phyloP scores from a whole-genome alignment of 1,284 basidiomycete genomes.

The Grifola frondosa region DNA sequence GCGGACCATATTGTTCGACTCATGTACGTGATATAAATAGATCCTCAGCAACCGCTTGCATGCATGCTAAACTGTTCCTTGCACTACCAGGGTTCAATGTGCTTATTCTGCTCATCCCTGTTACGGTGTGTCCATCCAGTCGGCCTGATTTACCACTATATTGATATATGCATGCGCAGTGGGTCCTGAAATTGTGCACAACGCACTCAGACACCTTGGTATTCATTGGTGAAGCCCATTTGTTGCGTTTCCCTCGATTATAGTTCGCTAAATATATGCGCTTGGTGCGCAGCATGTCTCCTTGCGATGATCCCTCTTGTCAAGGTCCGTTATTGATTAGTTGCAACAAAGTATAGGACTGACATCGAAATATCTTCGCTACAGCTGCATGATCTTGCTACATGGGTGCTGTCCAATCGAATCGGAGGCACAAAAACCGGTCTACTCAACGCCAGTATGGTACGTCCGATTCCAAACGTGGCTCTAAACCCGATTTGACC shows the following conservation, averaged over 20 bases:
- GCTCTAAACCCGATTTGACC: constrained; percentile 8
- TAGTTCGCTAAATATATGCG: background rate
- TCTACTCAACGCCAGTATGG: constrained; percentile 81
- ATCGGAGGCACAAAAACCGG: constrained; percentile 79
- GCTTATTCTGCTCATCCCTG: constrained; percentile 56
- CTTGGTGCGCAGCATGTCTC: constrained; percentile 50
- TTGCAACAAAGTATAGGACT: background rate
- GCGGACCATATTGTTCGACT: constrained; percentile 52
- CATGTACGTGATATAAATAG: constrained; percentile 44
- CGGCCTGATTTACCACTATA: too few relatives aligned
- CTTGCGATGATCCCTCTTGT: constrained; percentile 72
- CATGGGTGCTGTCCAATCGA: constrained; percentile 70
- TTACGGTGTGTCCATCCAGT: constrained; percentile 50
- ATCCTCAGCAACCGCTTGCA: background rate
- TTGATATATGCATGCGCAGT: constrained; percentile 45
- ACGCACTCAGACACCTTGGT: constrained; percentile 57
- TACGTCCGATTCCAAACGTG: constrained; percentile 25
- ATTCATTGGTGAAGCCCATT: constrained; percentile 57
- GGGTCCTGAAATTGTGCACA: constrained; percentile 58
- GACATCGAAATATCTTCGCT: background rate
- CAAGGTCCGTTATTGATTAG: constrained; percentile 43
- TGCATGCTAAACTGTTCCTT: constrained; percentile 1
- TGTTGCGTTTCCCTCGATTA: background rate
- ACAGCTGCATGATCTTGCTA: constrained; percentile 78
- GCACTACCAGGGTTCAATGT: constrained; percentile 59